Base-by-base conservation (phyloP, 441 rosid genomes). In the Melastoma candidum region DNA sequence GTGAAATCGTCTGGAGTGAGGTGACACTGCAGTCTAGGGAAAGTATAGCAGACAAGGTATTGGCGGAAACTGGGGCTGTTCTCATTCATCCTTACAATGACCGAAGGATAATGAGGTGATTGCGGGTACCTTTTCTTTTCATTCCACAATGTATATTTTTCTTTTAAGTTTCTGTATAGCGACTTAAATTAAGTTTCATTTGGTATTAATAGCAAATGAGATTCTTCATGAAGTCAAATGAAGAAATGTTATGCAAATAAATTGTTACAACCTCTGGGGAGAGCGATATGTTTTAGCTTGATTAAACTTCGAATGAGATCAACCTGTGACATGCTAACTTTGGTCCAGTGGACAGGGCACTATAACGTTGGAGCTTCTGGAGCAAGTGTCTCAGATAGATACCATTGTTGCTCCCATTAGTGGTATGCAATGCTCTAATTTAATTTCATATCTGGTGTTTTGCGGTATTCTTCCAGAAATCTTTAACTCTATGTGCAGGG, bases 291-390 rank as follows among this genome's bases (percentile, higher is more conserved):
- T 17, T 17, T 17, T 17, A 0, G 22, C 22, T 17, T 17, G 22
- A 17, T 17, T 17, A 17, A 17, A 17, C 22, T 17, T 17, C 22
- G 36, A 29, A 0, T 0, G 36, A 29, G 36, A 29, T 7, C 36
- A 29, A 29, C 5, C 7, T 29, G 36, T 29, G 36, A 29, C 7
- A 5, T 50, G 47, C 46, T 43, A 64, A 60, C 54, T 9, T 51
- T 8, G 59, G 65, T 66, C 52, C 75, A 87, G 97, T 59, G 97
- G 97, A 47, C 97, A 90, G 67, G 97, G 96, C 44, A 90, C 95
- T 11, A 49, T 90, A 68, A 67, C 85, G 39, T 53, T 90, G 75
- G 95, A 90, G 77, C 79, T 90, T 66, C 70, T 87, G 52, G 96
- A 84, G 77, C 80, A 90, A 68, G 69, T 61, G 53, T 78, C 85